Evolutionary conservation across 495 filamentous ascomycete species (phyloP), one percentile per base, ranked within the genome.

Genomic region (Paragyromitra xinjiangensis): DNA sequence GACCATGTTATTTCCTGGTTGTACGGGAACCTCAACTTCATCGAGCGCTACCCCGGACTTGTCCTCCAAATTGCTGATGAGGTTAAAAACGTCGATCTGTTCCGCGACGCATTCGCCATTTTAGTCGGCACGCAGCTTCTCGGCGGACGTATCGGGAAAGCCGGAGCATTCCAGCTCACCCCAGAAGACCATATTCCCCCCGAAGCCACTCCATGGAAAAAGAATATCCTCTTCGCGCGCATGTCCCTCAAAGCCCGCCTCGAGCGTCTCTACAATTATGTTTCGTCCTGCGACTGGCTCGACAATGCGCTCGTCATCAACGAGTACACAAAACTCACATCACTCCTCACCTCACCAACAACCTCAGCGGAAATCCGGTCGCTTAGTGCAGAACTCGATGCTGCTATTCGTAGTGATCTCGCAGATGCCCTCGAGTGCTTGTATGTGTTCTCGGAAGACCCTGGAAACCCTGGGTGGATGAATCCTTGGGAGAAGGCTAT

Each of bases 101-200:
- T 83, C 53, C 83, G 82, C 7, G 84, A 87, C 64, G 75, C 86
- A n/a, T 89, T 88, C 73, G 83, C 84, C 9, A 83, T 85, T 24
- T 64, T 88, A 6, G 86, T 87, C 11, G 85, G 85, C 11, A 85
- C 88, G 39, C 85, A 87, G 65, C 84, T 86, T 8, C 66, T 86
- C 11, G 70, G 61, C 14, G 61, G 61, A 1, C 24, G 14, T 3
- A 58, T 51, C 14, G 40, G 7, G n/a, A 3, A 50, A 4, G 39
- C 59, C 0, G 69, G 61, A 1, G 59, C 26, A 34, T 72, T 64
- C 26, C 14, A 22, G 16, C 34, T 22, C 8, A 16, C 29, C 29
- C 29, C 6, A 34, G 29, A 34, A 34, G 29, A 39, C 56, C 12
- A 24, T 26, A 19, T 64, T 40, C 58, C 69, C 8, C 26, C 69